A percentile compares a stretch with the other conserved stretches of the same genome.
Evolutionary conservation across 805 yeast genomes (phyloP).

Genomic region (Barnettozyma pratensis): DNA sequence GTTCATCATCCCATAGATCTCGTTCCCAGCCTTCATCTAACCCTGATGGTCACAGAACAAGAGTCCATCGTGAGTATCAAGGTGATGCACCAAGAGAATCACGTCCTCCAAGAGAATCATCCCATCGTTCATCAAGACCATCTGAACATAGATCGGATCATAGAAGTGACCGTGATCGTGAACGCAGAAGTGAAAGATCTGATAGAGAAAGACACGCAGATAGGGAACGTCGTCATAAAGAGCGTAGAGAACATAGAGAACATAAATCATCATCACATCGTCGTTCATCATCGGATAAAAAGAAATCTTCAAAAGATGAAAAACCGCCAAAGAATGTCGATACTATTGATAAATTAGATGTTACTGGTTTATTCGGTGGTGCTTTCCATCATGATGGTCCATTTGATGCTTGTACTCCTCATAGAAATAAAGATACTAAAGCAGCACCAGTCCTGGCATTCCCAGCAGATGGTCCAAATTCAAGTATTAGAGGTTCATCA

Average conservation of each 20-base stretch:
- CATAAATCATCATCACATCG: slow-evolving; percentile 11
- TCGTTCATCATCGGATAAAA: slow-evolving; percentile 23
- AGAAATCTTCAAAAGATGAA: slow-evolving; percentile 28
- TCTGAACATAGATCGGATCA: slow-evolving; percentile 2
- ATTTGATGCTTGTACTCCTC: slow-evolving; percentile 97
- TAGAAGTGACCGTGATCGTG: background rate
- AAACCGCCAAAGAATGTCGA: slow-evolving; percentile 73
- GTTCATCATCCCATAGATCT: slow-evolving; percentile 23
- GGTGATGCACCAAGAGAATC: slow-evolving; percentile 8
- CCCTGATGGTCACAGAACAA: background rate
- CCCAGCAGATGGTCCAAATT: slow-evolving; percentile 94
- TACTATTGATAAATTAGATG: slow-evolving; percentile 92
- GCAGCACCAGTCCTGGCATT: slow-evolving; percentile 94
- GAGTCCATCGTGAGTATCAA: slow-evolving; percentile 4
- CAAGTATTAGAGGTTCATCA: slow-evolving; percentile 66
- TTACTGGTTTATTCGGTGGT: slow-evolving; percentile 89
- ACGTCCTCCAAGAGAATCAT: background rate
- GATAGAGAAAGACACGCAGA: slow-evolving; percentile 10
- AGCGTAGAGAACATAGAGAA: slow-evolving; percentile 16
- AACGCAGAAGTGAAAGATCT: slow-evolving; percentile 3
- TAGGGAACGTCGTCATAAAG: slow-evolving; percentile 17
- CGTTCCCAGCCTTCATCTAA: slow-evolving; percentile 11
- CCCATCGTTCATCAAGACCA: slow-evolving; percentile 1
- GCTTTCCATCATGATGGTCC: slow-evolving; percentile 99
- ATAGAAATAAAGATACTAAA: slow-evolving; percentile 70